A percentile compares a stretch with the other conserved stretches of the same genome.
Evolutionary conservation across 2,329 filamentous ascomycete species (phyloP).

Genomic region (Hypoxylon sp.): DNA sequence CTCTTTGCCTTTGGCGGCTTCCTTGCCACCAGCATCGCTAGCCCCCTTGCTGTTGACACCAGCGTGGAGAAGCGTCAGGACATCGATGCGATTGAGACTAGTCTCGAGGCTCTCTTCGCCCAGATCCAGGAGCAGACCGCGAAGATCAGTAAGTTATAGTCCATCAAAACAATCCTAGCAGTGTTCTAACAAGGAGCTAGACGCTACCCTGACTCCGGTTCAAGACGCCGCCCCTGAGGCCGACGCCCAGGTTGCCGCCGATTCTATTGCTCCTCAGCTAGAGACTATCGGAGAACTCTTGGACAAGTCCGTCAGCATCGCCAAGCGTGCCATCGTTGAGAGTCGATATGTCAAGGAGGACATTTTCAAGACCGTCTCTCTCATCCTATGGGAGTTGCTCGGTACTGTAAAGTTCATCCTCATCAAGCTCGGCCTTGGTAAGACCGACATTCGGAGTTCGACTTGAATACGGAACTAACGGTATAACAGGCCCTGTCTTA

Average conservation of each 20-base stretch:
- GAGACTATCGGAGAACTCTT: slow-evolving; percentile 46
- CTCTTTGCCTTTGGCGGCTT: slow-evolving; percentile 49
- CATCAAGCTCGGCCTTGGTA: slow-evolving; percentile 52
- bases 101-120: slow-evolving; percentile 42
- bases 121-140: slow-evolving; percentile 49
- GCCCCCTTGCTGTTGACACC: slow-evolving; percentile 40
- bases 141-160: slow-evolving; percentile 46
- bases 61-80: slow-evolving; percentile 49
- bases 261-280: slow-evolving; percentile 47
- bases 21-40: slow-evolving; percentile 48
- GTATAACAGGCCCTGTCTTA: slow-evolving; percentile 44
- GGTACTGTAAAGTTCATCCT: slow-evolving; percentile 49
- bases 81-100: slow-evolving; percentile 43
- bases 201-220: slow-evolving; percentile 43
- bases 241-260: slow-evolving; percentile 38
- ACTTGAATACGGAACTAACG: slow-evolving; percentile 23
- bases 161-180: neutral
- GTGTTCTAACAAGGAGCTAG: slow-evolving; percentile 39
- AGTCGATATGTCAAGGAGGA: slow-evolving; percentile 43
- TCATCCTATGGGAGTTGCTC: slow-evolving; percentile 49
- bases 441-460: slow-evolving; percentile 1
- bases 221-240: slow-evolving; percentile 40
- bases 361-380: slow-evolving; percentile 47
- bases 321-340: slow-evolving; percentile 44
- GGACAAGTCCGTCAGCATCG: slow-evolving; percentile 38